Percentiles rank a stretch among this genome's conserved stretches.
phyloP scores from a whole-genome alignment of 495 filamentous ascomycete genomes.

The Tuber magnatum region DNA sequence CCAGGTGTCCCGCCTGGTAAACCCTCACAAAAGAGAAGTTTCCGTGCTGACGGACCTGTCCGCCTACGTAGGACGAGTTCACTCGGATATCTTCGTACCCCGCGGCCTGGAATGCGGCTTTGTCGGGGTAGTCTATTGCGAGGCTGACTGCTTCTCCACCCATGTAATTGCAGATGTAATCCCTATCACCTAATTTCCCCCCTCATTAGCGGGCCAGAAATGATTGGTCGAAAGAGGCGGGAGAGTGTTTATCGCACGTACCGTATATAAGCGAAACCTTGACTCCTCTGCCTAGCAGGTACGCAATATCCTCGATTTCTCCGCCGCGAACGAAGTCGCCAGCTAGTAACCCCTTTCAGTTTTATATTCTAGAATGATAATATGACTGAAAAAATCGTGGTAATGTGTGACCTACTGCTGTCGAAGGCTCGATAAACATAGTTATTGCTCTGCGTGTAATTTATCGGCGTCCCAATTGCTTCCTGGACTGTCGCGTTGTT shows the following conservation, averaged over 20 bases:
- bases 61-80: slow-evolving; percentile 52
- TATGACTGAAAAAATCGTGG: slow-evolving; percentile 36
- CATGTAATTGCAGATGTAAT: slow-evolving; percentile 64
- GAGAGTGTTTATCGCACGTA: slow-evolving; percentile 45
- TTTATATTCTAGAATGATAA: slow-evolving; percentile 9
- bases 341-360: slow-evolving; percentile 28
- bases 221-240: slow-evolving; percentile 38
- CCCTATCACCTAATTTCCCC: slow-evolving; percentile 41
- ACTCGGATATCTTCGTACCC: slow-evolving; percentile 54
- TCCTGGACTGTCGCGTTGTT: slow-evolving; percentile 56
- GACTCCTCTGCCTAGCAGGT: slow-evolving; percentile 52
- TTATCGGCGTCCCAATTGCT: slow-evolving; percentile 59
- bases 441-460: slow-evolving; percentile 53
- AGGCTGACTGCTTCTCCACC: slow-evolving; percentile 58
- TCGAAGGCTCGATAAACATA: slow-evolving; percentile 51
- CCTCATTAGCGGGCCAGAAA: neutral
- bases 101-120: slow-evolving; percentile 47
- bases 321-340: slow-evolving; percentile 46
- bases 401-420: slow-evolving; percentile 46
- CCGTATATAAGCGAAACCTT: slow-evolving; percentile 66
- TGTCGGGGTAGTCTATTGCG: slow-evolving; percentile 45
- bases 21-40: slow-evolving; percentile 64
- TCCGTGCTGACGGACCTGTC: slow-evolving; percentile 60
- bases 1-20: slow-evolving; percentile 64
- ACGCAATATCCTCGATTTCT: slow-evolving; percentile 50